Evolutionary conservation across 2,329 filamentous ascomycete genomes (phyloP).

Genomic region (Talaromyces pinophilus): DNA sequence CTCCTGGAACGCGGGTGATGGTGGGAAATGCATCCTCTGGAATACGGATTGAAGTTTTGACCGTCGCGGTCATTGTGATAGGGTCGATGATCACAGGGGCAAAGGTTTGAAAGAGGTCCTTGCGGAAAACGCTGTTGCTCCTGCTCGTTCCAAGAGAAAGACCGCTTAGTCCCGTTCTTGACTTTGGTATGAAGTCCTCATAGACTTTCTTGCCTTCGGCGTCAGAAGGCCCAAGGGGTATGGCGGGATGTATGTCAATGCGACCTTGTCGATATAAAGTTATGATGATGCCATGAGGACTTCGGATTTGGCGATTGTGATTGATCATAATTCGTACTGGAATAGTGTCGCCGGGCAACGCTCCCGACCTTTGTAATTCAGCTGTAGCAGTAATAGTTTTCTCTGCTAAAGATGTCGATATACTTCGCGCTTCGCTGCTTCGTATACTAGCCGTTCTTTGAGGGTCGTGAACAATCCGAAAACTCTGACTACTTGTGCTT

Average conservation of each 20-base stretch:
- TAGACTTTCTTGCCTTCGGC: slow-evolving; percentile 70
- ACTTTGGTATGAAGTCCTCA: slow-evolving; percentile 84
- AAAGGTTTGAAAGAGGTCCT: slow-evolving; percentile 87
- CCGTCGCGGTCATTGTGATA: slow-evolving; percentile 70
- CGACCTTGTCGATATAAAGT: slow-evolving; percentile 89
- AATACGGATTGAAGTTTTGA: slow-evolving; percentile 80
- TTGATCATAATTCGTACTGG: slow-evolving; percentile 78
- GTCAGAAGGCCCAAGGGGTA: slow-evolving; percentile 61
- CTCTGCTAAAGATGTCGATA: slow-evolving; percentile 59
- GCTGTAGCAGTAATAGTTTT: slow-evolving; percentile 85
- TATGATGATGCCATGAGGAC: slow-evolving; percentile 86
- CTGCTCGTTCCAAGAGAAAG: slow-evolving; percentile 83
- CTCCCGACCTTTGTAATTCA: slow-evolving; percentile 79
- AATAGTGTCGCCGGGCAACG: slow-evolving; percentile 79
- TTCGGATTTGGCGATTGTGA: slow-evolving; percentile 87
- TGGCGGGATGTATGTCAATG: slow-evolving; percentile 74
- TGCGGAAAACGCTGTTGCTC: slow-evolving; percentile 89
- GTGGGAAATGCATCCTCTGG: slow-evolving; percentile 92
- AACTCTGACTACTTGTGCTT: slow-evolving; percentile 64
- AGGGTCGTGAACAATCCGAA: slow-evolving; percentile 54
- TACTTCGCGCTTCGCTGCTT: slow-evolving; percentile 54
- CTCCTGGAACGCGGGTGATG: slow-evolving; percentile 82
- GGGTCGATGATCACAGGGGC: slow-evolving; percentile 88
- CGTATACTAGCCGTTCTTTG: slow-evolving; percentile 38
- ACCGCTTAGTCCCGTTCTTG: slow-evolving; percentile 80